Base-by-base conservation (phyloP, 495 filamentous ascomycete species). In the Neurospora sp. region DNA sequence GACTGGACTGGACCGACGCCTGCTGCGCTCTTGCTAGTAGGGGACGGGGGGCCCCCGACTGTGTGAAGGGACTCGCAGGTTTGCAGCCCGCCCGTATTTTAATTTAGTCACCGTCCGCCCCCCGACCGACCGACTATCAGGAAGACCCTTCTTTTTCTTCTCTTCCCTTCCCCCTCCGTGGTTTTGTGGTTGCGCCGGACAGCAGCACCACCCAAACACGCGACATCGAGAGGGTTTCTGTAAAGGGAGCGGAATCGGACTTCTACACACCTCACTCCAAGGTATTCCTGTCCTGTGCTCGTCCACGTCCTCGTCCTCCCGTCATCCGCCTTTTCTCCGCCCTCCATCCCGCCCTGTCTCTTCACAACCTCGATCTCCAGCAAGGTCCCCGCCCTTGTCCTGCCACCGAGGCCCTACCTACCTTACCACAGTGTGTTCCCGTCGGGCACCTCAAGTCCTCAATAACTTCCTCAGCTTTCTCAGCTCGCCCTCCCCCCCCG, bases 31-130 rank as follows among this genome's bases (percentile, higher is more conserved):
- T 21, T 54, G 45, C 48, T 59, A 11, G 11, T 24, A 54, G 21
- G 48, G 48, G 11, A 28, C 48, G 48, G 48, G 48, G 21, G 21
- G 21, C 21, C 24, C n/a, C 48, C 21, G 48, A 59, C 42, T 28
- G 5, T 59, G 48, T 59, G 48, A 59, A 59, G 48, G 48, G 75
- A 75, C 73, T 71, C 75, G 73, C 75, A 73, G 69, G 28, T 48
- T 70, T 24, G 69, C 62, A 24, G 48, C 36, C 39, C 39, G 21
- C 66, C 37, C 73, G 73, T 72, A 73, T 74, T 76, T 76, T 75
- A 73, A 76, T 76, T 76, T 76, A 76, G 75, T 73, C 74, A 70
- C 70, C 39, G 39, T 21, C 73, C 54, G 5, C 69, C 7, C 24
- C 59, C 54, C 48, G 21, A 19, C 54, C 54, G 28, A 66, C 54